Base-by-base conservation (phyloP, 2,329 filamentous ascomycete genomes). In the Fusarium burgessii region DNA sequence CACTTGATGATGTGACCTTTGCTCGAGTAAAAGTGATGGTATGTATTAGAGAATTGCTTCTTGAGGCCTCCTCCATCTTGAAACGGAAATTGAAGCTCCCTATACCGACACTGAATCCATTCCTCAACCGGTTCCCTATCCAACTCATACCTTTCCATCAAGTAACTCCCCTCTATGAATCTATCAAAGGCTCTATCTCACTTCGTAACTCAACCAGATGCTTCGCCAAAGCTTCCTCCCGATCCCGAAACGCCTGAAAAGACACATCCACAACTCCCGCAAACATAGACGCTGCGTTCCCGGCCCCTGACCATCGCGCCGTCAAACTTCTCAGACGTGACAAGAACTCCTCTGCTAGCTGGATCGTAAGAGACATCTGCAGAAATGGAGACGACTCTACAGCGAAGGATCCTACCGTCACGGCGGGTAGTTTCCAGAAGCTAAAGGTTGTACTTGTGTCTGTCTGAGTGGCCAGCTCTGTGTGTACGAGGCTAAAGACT, bases 311-410 rank as follows among this genome's bases (percentile, higher is more conserved):
- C 79, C 65, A 82, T 41, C 50, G 73, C 54, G 33, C 72, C 2
- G 80, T 79, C n/a, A 78, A 77, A 10, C 72, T 69, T 36, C 80
- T 77, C 27, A 83, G 78, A 33, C 79, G 77, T 33, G 71, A 73
- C 17, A 84, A 75, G 43, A 83, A 82, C 68, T 82, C 80, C 62
- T 83, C 80, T 8, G 79, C 82, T n/a, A 84, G 74, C 65, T 83
- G 81, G 33, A 83, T 77, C 5, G 82, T 82, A 23, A 84, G 75
- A 14, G 79, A 82, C 79, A 83, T 82, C 63, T 83, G 82, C 36
- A 83, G 74, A n/a, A 78, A 78, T 3, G 81, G 80, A 7, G 81
- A 78, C 15, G 81, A 79, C 47, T 81, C 79, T 18, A 84, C 79
- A 7, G 81, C 77, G 46, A 83, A 82, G 6, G 80, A 80, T 7